Conservation (phyloP, 768 basidiomycete genomes). For the Podaxis sp. region DNA sequence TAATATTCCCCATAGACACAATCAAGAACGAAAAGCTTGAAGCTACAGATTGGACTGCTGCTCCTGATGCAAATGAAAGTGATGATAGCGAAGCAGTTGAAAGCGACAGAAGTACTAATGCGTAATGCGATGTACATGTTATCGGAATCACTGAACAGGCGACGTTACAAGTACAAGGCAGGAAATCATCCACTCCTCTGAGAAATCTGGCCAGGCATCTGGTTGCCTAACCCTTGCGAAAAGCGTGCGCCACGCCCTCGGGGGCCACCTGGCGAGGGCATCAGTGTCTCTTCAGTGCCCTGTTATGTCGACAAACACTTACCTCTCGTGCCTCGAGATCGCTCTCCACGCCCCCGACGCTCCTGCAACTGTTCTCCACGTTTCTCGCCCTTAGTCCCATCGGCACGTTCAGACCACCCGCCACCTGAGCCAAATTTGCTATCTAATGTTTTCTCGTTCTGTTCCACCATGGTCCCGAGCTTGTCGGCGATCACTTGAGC, state of each 20-base stretch:
- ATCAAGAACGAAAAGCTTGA: constrained; percentile 41
- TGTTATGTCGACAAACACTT: constrained; percentile 14
- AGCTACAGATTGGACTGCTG: constrained; percentile 32
- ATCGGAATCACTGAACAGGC: background rate
- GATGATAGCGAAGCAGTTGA: constrained; percentile 9
- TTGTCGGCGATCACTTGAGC: constrained; percentile 87
- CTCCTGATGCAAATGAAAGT: constrained; percentile 16
- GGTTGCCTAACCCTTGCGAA: constrained; percentile 77
- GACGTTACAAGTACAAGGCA: background rate
- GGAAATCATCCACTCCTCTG: constrained; percentile 17
- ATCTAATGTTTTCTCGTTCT: constrained; percentile 89
- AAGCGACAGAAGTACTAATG: background rate
- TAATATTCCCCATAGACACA: constrained; percentile 34
- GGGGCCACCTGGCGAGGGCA: constrained; percentile 42
- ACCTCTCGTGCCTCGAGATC: constrained; percentile 62
- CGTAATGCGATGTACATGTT: background rate
- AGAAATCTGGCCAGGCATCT: constrained; percentile 50
- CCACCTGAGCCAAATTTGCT: constrained; percentile 67
- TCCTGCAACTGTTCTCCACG: constrained; percentile 77
- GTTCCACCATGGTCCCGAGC: constrained; percentile 79
- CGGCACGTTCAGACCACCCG: constrained; percentile 64
- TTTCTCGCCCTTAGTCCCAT: constrained; percentile 73
- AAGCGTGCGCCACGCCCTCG: constrained; percentile 77
- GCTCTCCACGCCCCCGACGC: constrained; percentile 69
- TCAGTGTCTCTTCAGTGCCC: background rate